These are phyloP conservation scores for Plasmodium cynomolgi DNA, from an alignment of 169 alveolate species.

Conservation along the genomic window DNA sequence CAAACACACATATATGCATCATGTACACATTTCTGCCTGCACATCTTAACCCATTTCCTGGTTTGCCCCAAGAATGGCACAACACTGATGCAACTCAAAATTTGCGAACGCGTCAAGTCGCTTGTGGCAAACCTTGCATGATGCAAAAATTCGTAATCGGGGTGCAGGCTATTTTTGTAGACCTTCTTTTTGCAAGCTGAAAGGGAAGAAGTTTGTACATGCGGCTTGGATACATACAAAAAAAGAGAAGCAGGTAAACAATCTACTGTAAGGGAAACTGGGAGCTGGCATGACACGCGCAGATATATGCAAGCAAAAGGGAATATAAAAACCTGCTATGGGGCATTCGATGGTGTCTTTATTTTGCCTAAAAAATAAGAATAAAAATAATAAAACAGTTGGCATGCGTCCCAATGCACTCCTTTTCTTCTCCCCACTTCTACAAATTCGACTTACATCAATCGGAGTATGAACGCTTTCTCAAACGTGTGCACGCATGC, in stretches of 20 bases:
- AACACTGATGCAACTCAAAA: neutral
- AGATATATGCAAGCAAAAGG: neutral
- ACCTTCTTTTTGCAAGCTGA: conserved; percentile 84
- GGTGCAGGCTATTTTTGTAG: conserved; percentile 78
- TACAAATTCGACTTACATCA: conserved; percentile 63
- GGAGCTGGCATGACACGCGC: neutral
- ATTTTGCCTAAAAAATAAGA: conserved; percentile 43
- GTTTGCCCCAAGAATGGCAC: neutral
- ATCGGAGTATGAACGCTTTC: conserved; percentile 71
- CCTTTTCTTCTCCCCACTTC: neutral
- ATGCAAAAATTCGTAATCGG: conserved; percentile 84
- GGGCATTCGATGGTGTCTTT: conserved; percentile 80
- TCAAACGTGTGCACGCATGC: conserved; percentile 86
- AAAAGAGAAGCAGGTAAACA: neutral
- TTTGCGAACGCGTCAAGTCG: neutral
- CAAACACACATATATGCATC: neutral
- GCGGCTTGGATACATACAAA: neutral
- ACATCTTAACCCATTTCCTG: neutral
- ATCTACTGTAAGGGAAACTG: neutral
- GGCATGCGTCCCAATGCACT: neutral
- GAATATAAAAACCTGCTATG: conserved; percentile 76
- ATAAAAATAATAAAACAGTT: neutral
- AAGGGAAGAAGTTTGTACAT: neutral
- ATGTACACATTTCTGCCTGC: neutral
- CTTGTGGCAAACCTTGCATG: conserved; percentile 71